Conservation (phyloP, 768 basidiomycete genomes). For the Amyloporia xantha region DNA sequence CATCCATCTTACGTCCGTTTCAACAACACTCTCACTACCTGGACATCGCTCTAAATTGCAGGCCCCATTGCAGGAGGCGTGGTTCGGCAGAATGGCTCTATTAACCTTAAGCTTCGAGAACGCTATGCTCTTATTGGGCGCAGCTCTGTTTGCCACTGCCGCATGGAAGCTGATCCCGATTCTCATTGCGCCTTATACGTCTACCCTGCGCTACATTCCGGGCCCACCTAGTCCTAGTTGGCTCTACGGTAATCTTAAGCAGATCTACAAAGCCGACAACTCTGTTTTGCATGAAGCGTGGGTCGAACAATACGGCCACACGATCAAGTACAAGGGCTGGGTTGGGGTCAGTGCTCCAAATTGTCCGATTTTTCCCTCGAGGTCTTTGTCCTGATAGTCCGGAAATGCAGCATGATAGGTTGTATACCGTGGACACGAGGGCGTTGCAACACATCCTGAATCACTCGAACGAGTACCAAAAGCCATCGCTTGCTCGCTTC, state of each 20-base stretch:
- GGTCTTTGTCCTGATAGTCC: no score
- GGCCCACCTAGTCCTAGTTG: conserved; percentile 41
- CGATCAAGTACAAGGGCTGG: conserved; percentile 9
- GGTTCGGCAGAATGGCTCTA: no score
- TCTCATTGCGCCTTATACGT: conserved; percentile 10
- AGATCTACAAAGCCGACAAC: conserved; percentile 38
- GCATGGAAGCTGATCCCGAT: background rate
- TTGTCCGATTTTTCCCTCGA: background rate
- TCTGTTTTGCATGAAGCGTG: conserved; percentile 13
- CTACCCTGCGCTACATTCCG: conserved; percentile 40
- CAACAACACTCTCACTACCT: no score
- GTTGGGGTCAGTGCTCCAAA: conserved; percentile 2
- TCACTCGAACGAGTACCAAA: conserved; percentile 51
- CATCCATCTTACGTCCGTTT: no score
- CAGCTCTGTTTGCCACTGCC: background rate
- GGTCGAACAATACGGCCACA: conserved; percentile 8
- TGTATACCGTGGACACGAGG: conserved; percentile 40
- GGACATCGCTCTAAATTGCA: no score
- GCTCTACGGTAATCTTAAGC: conserved; percentile 44
- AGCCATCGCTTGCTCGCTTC: conserved; percentile 35
- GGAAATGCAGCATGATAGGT: conserved; percentile 5
- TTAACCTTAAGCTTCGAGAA: no score
- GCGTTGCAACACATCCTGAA: conserved; percentile 64
- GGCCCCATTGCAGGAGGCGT: no score
- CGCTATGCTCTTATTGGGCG: background rate